Base-by-base conservation (phyloP, 2,329 filamentous ascomycete genomes). In the Chrysoporthe deuterocubensis region DNA sequence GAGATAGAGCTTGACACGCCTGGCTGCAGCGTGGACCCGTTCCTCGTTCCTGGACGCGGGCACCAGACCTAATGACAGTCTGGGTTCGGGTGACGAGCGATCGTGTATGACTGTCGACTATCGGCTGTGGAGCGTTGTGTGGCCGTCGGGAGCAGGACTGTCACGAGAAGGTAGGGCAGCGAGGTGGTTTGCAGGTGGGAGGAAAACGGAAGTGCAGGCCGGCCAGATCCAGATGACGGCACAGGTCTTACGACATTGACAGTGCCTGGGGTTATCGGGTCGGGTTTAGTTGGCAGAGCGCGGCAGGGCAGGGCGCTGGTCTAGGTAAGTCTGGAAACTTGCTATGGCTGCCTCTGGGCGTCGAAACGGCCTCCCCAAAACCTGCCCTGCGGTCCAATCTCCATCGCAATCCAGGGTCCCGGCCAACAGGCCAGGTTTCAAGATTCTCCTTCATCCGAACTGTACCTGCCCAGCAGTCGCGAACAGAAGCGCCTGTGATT, bases 161-260 rank as follows among this genome's bases (percentile, higher is more conserved):
- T 50, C 42, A 50, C n/a, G 43, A 46, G 63, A 37, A 42, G 42
- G 56, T n/a, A 13, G 44, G n/a, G 37, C 18, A 46, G 13, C 59
- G 63, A 56, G 54, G 40, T 48, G 54, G 40, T 48, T 61, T 57
- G 61, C 50, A 62, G 44, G 64, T 40, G 34, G n/a, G 34, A 59
- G 48, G 61, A 56, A 61, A 42, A 32, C 40, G 56, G 40, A 43
- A 50, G 21, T 69, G 54, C 42, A 43, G 54, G 48, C 54, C 56
- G 46, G 62, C 11, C 58, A 54, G 54, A 64, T 40, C 61, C 64
- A 54, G 54, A 64, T 70, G 68, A 70, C 68, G 66, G 68, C 66
- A 68, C 62, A 64, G 63, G 63, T 63, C 59, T 65, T 66, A 66
- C 62, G 68, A 66, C 66, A 70, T 59, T 62, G 67, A 54, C 62